A percentile compares a stretch with the other conserved stretches of the same genome.
Conservation (phyloP, 83 land plant species). For the Picea abies region DNA sequence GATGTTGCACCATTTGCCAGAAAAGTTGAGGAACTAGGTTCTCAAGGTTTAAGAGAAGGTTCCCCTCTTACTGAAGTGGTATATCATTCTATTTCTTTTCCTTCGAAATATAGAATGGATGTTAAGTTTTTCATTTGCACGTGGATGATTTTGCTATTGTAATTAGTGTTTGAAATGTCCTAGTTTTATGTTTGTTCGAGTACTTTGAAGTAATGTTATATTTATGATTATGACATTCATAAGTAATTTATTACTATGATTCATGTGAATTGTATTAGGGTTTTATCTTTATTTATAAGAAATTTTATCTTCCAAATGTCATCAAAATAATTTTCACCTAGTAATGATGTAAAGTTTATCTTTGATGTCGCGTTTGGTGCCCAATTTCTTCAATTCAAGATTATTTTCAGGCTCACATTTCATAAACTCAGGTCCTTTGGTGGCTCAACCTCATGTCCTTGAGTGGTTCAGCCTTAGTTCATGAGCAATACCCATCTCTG, state of each 20-base stretch:
- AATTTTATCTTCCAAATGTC: neutral
- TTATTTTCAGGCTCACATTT: too few relatives aligned
- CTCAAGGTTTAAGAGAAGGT: constrained; percentile 78
- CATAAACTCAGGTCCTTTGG: too few relatives aligned
- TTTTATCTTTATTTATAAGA: neutral
- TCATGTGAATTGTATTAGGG: neutral
- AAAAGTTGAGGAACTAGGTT: constrained; percentile 50
- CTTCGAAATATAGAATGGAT: neutral
- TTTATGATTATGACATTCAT: too few relatives aligned
- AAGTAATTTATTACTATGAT: neutral
- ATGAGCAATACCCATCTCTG: too few relatives aligned
- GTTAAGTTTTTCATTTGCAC: neutral
- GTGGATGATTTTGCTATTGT: neutral
- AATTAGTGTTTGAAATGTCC: neutral
- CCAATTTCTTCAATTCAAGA: too few relatives aligned
- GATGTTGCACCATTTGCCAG: constrained; percentile 92
- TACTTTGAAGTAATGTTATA: neutral
- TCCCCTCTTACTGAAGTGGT: constrained; percentile 94
- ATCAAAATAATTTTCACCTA: neutral
- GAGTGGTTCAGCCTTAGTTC: too few relatives aligned
- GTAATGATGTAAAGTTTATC: neutral
- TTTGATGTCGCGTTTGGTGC: neutral
- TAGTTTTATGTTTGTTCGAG: neutral
- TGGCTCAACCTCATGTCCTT: too few relatives aligned
- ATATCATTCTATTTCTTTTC: constrained; percentile 15